Percentiles rank a stretch among this genome's conserved stretches.
Conservation (phyloP, 176 grass and related monocot species). For the Aegilops longissima region DNA sequence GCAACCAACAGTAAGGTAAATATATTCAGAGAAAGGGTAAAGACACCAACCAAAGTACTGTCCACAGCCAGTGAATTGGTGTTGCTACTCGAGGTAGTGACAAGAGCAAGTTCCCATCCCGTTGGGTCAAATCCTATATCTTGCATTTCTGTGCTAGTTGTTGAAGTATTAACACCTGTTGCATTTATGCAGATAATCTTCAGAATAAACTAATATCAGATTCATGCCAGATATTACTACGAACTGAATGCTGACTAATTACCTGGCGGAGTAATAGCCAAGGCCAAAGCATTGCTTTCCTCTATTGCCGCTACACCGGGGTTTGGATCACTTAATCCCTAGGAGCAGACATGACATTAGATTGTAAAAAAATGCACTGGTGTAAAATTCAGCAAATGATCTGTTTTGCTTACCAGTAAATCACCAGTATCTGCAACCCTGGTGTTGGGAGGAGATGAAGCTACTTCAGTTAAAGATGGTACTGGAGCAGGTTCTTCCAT, state of each 20-base stretch:
- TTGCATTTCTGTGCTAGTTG: constrained; percentile 42
- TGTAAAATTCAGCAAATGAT: constrained; percentile 21
- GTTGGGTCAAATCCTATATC: constrained; percentile 91
- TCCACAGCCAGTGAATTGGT: constrained; percentile 49
- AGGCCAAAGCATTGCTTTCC: constrained; percentile 76
- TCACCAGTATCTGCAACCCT: constrained; percentile 52
- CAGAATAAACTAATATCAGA: constrained; percentile 9
- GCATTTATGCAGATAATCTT: constrained; percentile 32
- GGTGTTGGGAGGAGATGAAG: constrained; percentile 41
- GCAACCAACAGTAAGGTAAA: constrained; percentile 10
- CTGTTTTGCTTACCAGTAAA: constrained; percentile 68
- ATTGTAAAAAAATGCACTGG: constrained; percentile 17
- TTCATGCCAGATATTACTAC: background rate
- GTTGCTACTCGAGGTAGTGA: constrained; percentile 63
- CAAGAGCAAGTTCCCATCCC: constrained; percentile 98
- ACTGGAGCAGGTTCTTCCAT: constrained; percentile 47
- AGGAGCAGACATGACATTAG: constrained; percentile 27
- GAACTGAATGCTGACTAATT: constrained; percentile 24
- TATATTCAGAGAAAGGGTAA: constrained; percentile 22
- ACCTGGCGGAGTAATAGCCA: constrained; percentile 74
- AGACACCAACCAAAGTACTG: constrained; percentile 73
- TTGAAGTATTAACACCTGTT: constrained; percentile 44
- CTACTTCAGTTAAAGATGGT: constrained; percentile 47
- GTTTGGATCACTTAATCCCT: constrained; percentile 82
- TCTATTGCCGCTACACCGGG: constrained; percentile 69